Base-by-base conservation (phyloP, 2,329 filamentous ascomycete genomes). In the Hypomyces perniciosus region DNA sequence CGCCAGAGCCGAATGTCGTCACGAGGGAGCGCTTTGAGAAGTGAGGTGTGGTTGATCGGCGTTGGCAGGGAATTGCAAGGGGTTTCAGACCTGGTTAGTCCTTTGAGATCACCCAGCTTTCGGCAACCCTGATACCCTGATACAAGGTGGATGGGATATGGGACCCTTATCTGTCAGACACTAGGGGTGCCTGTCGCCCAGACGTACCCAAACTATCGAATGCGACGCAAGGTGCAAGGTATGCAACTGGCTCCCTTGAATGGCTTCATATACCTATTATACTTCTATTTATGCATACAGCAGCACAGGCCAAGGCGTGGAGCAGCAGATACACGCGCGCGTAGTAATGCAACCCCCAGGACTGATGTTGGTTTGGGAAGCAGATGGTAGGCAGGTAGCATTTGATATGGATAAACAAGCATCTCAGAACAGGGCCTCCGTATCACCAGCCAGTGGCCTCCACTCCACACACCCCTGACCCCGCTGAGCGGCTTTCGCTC, bases 1-100 rank as follows among this genome's bases (percentile, higher is more conserved):
- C n/a, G 30, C 44, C 44, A 42, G 31, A 34, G 31, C 41, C 50
- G 30, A 34, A 53, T 53, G 51, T 53, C 51, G 51, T 53, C 51
- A 53, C 51, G 47, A 53, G 51, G 33, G 44, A 46, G 34, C 30
- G 33, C 20, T 38, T 38, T n/a, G 29, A 35, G 47, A 45, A 50
- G 30, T 40, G 40, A 50, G 42, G 43, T 50, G 46, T 44, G 33
- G 30, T 35, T 45, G 48, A 48, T 54, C 51, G 51, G 54, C 44
- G 53, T 48, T 50, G 53, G 48, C 56, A 54, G 51, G 56, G 52
- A 51, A 48, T 50, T 53, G 51, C 50, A 50, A 44, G 48, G 44
- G 48, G 44, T 55, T 51, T 51, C 51, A 54, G 51, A 49, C 47
- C 42, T 34, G 44, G 51, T 43, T 50, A 46, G 48, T 40, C 42